Evolutionary conservation across 164 flowering plant species (phyloP).

Genomic region (Liquidambar formosana): DNA sequence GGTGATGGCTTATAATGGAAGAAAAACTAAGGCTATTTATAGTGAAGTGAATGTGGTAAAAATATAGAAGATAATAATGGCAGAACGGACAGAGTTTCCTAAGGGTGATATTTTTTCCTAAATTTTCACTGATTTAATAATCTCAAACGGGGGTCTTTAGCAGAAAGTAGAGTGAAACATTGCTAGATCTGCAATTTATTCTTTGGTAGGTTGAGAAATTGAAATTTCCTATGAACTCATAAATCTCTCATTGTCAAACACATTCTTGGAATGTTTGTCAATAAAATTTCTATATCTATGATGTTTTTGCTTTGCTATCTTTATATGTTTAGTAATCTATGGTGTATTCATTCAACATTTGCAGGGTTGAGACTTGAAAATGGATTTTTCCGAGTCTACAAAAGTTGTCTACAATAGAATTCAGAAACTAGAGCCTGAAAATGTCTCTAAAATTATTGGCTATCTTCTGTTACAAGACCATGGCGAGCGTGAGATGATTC

Average conservation of each 20-base stretch:
- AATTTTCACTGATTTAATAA: too few species aligned
- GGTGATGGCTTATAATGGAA: background rate
- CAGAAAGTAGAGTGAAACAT: background rate
- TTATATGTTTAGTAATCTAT: background rate
- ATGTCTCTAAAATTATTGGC: conserved; percentile 70
- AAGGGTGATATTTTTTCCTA: too few species aligned
- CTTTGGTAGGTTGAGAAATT: background rate
- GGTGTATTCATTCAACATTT: conserved; percentile 5
- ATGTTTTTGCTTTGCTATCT: background rate
- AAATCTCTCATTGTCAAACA: too few species aligned
- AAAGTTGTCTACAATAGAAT: conserved; percentile 48
- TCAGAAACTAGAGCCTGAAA: conserved; percentile 42
- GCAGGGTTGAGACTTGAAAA: conserved; percentile 27
- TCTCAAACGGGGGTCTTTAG: too few species aligned
- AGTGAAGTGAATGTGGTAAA: background rate
- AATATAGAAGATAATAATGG: too few species aligned
- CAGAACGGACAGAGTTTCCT: too few species aligned
- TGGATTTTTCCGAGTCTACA: conserved; percentile 73
- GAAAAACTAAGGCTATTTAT: too few species aligned
- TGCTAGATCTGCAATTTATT: background rate
- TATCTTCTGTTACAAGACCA: conserved; percentile 62
- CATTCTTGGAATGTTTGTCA: background rate
- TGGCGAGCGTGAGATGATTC: conserved; percentile 72
- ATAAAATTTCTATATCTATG: background rate
- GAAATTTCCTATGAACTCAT: too few species aligned